These are phyloP conservation scores for Pseudoperonospora humuli DNA, from an alignment of 352 stramenopile species.

Conservation along the genomic window DNA sequence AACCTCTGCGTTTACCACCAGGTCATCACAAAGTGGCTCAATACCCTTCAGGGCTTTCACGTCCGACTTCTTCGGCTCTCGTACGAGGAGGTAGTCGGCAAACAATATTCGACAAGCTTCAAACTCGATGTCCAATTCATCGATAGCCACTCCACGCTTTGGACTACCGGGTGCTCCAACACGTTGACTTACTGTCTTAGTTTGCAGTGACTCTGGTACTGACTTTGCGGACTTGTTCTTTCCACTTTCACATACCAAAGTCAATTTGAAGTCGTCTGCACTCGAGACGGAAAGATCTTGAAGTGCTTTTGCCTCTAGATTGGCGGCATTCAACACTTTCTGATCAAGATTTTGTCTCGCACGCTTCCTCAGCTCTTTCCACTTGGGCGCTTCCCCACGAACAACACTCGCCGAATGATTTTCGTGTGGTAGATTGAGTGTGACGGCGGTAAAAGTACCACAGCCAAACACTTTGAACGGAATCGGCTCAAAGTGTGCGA, in stretches of 20 bases:
- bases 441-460: slow-evolving; percentile 88
- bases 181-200: slow-evolving; percentile 16
- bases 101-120: slow-evolving; percentile 86
- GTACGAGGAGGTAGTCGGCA: slow-evolving; percentile 62
- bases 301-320: too few species aligned
- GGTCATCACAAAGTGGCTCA: slow-evolving; percentile 7
- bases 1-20: slow-evolving; percentile 3
- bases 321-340: too few species aligned
- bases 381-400: slow-evolving; percentile 52
- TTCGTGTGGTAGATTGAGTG: slow-evolving; percentile 83
- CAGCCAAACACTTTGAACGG: slow-evolving; percentile 82
- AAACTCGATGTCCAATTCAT: slow-evolving; percentile 74
- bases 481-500: slow-evolving; percentile 92
- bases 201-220: slow-evolving; percentile 17
- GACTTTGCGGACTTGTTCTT: slow-evolving; percentile 26
- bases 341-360: slow-evolving; percentile 39
- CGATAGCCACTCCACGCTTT: slow-evolving; percentile 20
- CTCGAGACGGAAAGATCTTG: too few species aligned
- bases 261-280: too few species aligned
- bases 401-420: slow-evolving; percentile 48
- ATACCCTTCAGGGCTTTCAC: slow-evolving; percentile 8
- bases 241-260: slow-evolving; percentile 31
- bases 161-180: slow-evolving; percentile 17
- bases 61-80: slow-evolving; percentile 32
- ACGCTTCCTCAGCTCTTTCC: slow-evolving; percentile 62